Percentiles rank a stretch among this genome's conserved stretches.
These are phyloP conservation scores for Lycium barbarum DNA, from an alignment of 257 asterid species.

Conservation along the genomic window DNA sequence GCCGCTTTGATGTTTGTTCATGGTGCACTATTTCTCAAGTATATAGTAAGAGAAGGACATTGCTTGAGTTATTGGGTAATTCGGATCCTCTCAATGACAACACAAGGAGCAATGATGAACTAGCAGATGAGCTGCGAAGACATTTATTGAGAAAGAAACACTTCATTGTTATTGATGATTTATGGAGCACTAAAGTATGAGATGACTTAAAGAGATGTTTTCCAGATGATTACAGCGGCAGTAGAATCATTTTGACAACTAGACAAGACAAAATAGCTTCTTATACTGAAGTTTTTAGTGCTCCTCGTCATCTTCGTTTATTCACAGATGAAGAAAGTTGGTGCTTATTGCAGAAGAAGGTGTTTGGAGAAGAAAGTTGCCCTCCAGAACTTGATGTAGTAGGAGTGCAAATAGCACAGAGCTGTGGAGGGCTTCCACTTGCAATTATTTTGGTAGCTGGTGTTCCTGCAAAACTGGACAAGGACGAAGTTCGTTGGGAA, in stretches of 20 bases:
- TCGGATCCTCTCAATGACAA: not conserved
- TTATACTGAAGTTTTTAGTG: not conserved
- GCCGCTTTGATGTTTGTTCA: not conserved
- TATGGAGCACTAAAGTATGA: not conserved
- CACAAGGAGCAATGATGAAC: not conserved
- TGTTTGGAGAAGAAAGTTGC: slow-evolving; percentile 24
- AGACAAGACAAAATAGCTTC: not conserved
- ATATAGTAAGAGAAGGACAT: not conserved
- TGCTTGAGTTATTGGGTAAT: not conserved
- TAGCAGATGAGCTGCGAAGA: slow-evolving; percentile 5
- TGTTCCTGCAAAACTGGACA: slow-evolving; percentile 14
- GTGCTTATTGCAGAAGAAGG: slow-evolving; percentile 18
- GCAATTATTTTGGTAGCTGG: slow-evolving; percentile 31
- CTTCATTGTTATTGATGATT: slow-evolving; percentile 16
- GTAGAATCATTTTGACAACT: slow-evolving; percentile 28
- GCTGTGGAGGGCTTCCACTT: slow-evolving; percentile 32
- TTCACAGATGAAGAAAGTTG: slow-evolving; percentile 25
- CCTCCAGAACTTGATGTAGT: not conserved
- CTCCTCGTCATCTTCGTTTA: slow-evolving; percentile 18
- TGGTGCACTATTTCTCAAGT: slow-evolving; percentile 15
- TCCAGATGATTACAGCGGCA: not conserved
- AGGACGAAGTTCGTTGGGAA: not conserved
- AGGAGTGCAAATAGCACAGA: slow-evolving; percentile 16
- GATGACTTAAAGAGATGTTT: slow-evolving; percentile 18
- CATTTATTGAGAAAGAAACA: not conserved